Evolutionary conservation across 2,329 filamentous ascomycete genomes (phyloP), one percentile per base, ranked within the genome.

Genomic region (Clonostachys rhizophaga): DNA sequence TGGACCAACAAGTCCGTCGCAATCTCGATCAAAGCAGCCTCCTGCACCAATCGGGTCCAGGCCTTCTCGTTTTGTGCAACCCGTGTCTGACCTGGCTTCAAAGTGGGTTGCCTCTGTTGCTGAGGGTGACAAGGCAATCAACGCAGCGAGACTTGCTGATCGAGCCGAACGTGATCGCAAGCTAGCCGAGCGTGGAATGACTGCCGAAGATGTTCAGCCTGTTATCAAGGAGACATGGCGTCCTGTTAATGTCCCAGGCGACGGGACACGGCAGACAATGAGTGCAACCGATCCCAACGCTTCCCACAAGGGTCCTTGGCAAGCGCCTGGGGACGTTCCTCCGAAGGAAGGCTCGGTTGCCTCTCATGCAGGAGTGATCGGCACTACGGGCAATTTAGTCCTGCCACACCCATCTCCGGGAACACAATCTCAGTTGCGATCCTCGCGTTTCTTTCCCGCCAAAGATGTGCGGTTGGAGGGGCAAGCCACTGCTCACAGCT

Each of bases 361-460:
- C 11, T 45, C 54, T 11, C 58, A 55, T 42, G 44, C 61, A 24
- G 63, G 56, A 13, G 55, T 62, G 14, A 60, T 65, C 44, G 60
- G 62, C 18, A 50, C 50, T 9, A 55, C 57, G 12, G 52, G 51
- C 30, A 51, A 47, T 35, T 53, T 58, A 6, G 56, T 65, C 13
- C 49, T 67, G 18, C 50, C 55, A 9, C 59, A 53, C 54, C 54
- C 55, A 30, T 54, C 60, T 6, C 55, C 61, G 24, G 57, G 54
- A n/a, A 54, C 65, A 18, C 56, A 76, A 35, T 68, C 77, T 35
- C 69, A 75, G 49, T 64, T 68, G 17, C 73, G 80, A 36, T 67
- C 73, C 16, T 86, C 83, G 8, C 68, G 81, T 40, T 86, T 86
- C 62, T 86, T 86, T 61, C 83, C 83, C 0, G 60, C 73, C 3